A percentile compares a stretch with the other conserved stretches of the same genome.
Conservation (phyloP, 495 filamentous ascomycete genomes). For the Poronia punctata region DNA sequence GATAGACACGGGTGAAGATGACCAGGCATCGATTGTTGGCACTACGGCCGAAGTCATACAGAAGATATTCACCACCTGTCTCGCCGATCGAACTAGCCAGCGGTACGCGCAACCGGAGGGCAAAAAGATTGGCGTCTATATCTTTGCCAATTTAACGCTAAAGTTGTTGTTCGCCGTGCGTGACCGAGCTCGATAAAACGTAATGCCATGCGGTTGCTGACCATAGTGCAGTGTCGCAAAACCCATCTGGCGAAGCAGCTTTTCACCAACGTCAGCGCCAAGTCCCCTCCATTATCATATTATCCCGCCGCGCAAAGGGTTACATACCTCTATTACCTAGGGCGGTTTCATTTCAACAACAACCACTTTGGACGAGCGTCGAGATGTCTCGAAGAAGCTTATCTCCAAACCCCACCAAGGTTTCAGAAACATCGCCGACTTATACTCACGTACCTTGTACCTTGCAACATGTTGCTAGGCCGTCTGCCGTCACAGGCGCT, state of each 20-base stretch:
- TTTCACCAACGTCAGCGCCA: slow-evolving; percentile 79
- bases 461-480: slow-evolving; percentile 76
- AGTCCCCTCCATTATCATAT: slow-evolving; percentile 66
- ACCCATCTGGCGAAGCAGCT: slow-evolving; percentile 69
- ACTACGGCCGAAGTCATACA: slow-evolving; percentile 79
- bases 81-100: slow-evolving; percentile 69
- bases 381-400: slow-evolving; percentile 67
- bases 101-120: slow-evolving; percentile 59
- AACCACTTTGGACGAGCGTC: slow-evolving; percentile 71
- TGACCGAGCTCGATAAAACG: not conserved
- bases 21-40: slow-evolving; percentile 69
- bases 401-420: slow-evolving; percentile 63
- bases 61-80: slow-evolving; percentile 82
- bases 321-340: slow-evolving; percentile 91
- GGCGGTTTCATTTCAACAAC: slow-evolving; percentile 78
- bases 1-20: slow-evolving; percentile 44
- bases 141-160: slow-evolving; percentile 83
- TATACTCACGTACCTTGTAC: slow-evolving; percentile 79
- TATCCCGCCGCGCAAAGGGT: slow-evolving; percentile 86
- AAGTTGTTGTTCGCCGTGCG: slow-evolving; percentile 79
- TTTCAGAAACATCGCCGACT: slow-evolving; percentile 65
- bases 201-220: slow-evolving; percentile 4
- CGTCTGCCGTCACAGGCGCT: slow-evolving; percentile 68
- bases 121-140: slow-evolving; percentile 80
- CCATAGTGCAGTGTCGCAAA: slow-evolving; percentile 46